These are phyloP conservation scores for Herpomyces periplanetae DNA, from an alignment of 2,329 filamentous ascomycete species.

Conservation along the genomic window DNA sequence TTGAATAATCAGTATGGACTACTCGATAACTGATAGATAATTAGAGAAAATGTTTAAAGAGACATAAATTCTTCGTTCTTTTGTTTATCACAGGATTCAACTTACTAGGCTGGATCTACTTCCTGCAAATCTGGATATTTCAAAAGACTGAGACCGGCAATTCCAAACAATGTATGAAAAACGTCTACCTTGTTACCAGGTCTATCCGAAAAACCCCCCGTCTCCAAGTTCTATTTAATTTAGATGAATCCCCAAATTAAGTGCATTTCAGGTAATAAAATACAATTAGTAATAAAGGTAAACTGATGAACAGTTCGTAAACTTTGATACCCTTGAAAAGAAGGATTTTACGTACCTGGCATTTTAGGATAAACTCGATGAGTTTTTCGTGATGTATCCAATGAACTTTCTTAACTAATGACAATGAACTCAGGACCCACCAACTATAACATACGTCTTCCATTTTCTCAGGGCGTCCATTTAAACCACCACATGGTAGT, in stretches of 20 bases:
- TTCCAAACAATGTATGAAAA: constrained; percentile 65
- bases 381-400: constrained; percentile 71
- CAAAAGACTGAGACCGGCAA: constrained; percentile 54
- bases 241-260: no score
- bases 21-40: no score
- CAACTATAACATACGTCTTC: constrained; percentile 96
- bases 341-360: constrained; percentile 23
- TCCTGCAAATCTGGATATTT: constrained; percentile 32
- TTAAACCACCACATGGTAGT: constrained; percentile 46
- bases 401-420: constrained; percentile 49
- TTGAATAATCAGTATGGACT: no score
- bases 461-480: constrained; percentile 70
- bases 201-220: constrained; percentile 53
- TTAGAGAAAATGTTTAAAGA: no score
- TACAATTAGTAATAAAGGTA: no score
- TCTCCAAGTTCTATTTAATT: constrained; percentile 22
- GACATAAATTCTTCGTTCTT: no score
- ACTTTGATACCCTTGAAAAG: no score
- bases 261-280: no score
- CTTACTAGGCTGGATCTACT: constrained; percentile 56
- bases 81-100: constrained; percentile 2
- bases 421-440: constrained; percentile 80
- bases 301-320: no score
- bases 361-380: constrained; percentile 39
- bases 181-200: constrained; percentile 88